phyloP scores from a whole-genome alignment of 148 eudicot species.

The Rhododendron simsii region DNA sequence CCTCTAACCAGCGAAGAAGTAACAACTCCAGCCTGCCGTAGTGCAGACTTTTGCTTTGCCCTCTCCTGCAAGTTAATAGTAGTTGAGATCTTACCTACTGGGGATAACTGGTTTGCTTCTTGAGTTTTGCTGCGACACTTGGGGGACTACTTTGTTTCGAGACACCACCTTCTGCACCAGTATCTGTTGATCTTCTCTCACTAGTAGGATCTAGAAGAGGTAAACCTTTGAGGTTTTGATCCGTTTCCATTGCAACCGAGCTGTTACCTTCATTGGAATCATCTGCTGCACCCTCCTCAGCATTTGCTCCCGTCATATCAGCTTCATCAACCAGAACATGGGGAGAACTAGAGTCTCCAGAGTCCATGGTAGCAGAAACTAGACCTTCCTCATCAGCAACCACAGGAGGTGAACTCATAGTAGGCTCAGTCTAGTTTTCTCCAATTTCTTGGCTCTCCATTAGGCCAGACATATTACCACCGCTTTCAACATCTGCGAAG shows the following conservation, averaged over 20 bases:
- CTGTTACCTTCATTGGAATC: slow-evolving; percentile 35
- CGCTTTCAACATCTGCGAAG: slow-evolving; percentile 42
- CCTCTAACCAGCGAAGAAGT: slow-evolving; percentile 34
- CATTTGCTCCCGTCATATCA: slow-evolving; percentile 43
- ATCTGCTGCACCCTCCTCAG: slow-evolving; percentile 14
- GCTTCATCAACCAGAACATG: slow-evolving; percentile 48
- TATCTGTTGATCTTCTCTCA: slow-evolving; percentile 18
- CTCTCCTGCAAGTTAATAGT: slow-evolving; percentile 59
- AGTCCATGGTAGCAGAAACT: slow-evolving; percentile 18
- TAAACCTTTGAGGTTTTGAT: slow-evolving; percentile 28
- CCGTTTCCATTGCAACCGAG: slow-evolving; percentile 33
- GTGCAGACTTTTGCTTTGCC: slow-evolving; percentile 45
- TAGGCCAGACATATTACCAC: slow-evolving; percentile 25
- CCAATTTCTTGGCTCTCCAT: slow-evolving; percentile 34
- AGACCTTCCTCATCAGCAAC: slow-evolving; percentile 24
- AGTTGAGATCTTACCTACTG: slow-evolving; percentile 29
- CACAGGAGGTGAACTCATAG: slow-evolving; percentile 34
- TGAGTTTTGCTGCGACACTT: slow-evolving; percentile 23
- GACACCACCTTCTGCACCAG: slow-evolving; percentile 27
- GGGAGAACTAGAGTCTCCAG: slow-evolving; percentile 38
- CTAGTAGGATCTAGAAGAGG: slow-evolving; percentile 13
- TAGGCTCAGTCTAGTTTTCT: slow-evolving; percentile 37
- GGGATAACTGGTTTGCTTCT: slow-evolving; percentile 38
- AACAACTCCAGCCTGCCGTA: slow-evolving; percentile 35
- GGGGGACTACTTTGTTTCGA: slow-evolving; percentile 33